Evolutionary conservation across 148 eudicot genomes (phyloP).

Genomic region (Pouteria glomerata): DNA sequence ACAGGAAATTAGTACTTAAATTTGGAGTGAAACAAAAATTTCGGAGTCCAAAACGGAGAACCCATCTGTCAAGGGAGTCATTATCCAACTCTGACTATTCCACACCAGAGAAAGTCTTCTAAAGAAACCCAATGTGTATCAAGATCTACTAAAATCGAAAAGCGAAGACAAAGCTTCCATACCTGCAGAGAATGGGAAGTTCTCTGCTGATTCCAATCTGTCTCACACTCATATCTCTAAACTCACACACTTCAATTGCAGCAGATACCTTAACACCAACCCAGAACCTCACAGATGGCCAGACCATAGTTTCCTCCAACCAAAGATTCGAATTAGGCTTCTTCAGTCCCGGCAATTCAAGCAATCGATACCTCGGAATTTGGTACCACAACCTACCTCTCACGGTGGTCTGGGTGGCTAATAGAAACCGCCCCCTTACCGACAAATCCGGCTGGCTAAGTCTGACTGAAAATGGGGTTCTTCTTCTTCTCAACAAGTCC

Average conservation of each 20-base stretch:
- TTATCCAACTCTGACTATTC: neutral
- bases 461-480: neutral
- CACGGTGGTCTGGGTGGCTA: conserved; percentile 19
- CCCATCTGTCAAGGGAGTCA: neutral
- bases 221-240: neutral
- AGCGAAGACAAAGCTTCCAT: neutral
- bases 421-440: conserved; percentile 4
- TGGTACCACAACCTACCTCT: conserved; percentile 6
- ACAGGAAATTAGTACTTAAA: neutral
- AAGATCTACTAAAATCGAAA: no score
- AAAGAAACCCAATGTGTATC: neutral
- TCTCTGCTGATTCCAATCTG: neutral
- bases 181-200: neutral
- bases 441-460: neutral
- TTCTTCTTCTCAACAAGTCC: neutral
- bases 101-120: neutral
- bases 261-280: conserved; percentile 7
- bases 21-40: neutral
- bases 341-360: conserved; percentile 12
- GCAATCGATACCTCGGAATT: conserved; percentile 4
- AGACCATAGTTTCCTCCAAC: conserved; percentile 13
- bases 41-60: neutral
- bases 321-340: conserved; percentile 19
- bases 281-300: conserved; percentile 10
- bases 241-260: neutral